Conservation (phyloP, 331 rosid genomes). For the Quercus tomentella region DNA sequence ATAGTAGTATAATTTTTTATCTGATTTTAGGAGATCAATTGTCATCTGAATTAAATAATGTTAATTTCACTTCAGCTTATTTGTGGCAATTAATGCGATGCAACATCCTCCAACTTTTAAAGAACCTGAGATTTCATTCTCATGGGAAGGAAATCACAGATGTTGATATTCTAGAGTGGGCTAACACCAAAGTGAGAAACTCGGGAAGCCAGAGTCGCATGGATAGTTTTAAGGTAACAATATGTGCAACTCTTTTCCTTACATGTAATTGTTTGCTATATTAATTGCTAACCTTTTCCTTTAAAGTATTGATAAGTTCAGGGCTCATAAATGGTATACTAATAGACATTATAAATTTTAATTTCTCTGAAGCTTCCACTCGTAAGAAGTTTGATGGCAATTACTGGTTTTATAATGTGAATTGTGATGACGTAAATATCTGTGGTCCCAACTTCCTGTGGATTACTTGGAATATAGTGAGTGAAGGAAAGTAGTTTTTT, state of each 20-base stretch:
- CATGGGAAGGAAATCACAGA: conserved; percentile 90
- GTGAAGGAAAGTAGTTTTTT: no score
- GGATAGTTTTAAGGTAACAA: conserved; percentile 76
- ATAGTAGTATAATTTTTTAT: not conserved
- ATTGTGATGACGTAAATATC: not conserved
- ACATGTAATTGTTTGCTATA: not conserved
- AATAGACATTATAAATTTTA: not conserved
- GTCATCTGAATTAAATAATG: conserved; percentile 5
- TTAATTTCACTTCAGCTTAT: conserved; percentile 58
- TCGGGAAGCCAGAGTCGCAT: conserved; percentile 76
- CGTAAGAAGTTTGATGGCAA: not conserved
- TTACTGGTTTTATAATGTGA: not conserved
- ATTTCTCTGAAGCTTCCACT: not conserved
- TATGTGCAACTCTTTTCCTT: not conserved
- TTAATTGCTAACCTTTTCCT: not conserved
- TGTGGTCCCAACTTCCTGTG: not conserved
- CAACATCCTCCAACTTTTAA: conserved; percentile 89
- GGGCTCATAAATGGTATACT: not conserved
- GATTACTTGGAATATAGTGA: not conserved
- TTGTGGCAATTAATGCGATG: conserved; percentile 97
- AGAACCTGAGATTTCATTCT: conserved; percentile 90
- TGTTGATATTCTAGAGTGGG: conserved; percentile 95
- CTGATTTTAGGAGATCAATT: not conserved
- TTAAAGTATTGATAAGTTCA: not conserved
- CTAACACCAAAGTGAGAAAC: conserved; percentile 75